Conservation (phyloP, 495 filamentous ascomycete species). For the Penicillium flavigenum region DNA sequence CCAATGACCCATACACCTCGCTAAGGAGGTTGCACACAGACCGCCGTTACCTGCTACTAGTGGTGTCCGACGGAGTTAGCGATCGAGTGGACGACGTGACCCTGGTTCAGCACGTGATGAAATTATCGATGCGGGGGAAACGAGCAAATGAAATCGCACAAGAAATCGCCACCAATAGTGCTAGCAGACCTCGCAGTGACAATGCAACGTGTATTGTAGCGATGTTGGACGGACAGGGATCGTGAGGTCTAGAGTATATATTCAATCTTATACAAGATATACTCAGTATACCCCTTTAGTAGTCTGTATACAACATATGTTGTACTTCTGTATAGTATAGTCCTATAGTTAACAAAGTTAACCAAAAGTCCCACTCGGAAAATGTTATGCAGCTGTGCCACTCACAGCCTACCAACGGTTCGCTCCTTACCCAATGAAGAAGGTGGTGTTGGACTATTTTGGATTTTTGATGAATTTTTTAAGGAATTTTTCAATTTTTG, state of each 20-base stretch:
- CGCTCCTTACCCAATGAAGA: constrained; percentile 26
- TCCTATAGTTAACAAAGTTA: not conserved
- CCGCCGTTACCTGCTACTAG: constrained; percentile 34
- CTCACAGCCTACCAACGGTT: constrained; percentile 8
- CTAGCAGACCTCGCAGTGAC: constrained; percentile 26
- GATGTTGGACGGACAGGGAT: constrained; percentile 33
- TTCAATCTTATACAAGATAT: not conserved
- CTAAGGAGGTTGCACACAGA: constrained; percentile 22
- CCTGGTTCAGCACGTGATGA: constrained; percentile 38
- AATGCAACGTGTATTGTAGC: constrained; percentile 38
- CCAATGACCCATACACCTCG: constrained; percentile 36
- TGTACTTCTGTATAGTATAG: not conserved
- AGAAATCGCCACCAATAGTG: constrained; percentile 23
- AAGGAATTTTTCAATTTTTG: not conserved
- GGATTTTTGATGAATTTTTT: not conserved
- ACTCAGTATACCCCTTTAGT: too few species aligned
- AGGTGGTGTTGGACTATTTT: constrained; percentile 23
- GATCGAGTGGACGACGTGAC: constrained; percentile 30
- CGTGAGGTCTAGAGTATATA: constrained; percentile 12
- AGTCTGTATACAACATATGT: too few species aligned
- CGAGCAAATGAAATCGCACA: constrained; percentile 35
- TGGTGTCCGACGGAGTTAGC: constrained; percentile 37
- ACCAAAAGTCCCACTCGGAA: constrained; percentile 7
- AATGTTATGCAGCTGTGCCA: constrained; percentile 26
- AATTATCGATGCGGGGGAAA: constrained; percentile 33